These are phyloP conservation scores for Amanita exitialis DNA, from an alignment of 768 basidiomycete species.

Conservation along the genomic window DNA sequence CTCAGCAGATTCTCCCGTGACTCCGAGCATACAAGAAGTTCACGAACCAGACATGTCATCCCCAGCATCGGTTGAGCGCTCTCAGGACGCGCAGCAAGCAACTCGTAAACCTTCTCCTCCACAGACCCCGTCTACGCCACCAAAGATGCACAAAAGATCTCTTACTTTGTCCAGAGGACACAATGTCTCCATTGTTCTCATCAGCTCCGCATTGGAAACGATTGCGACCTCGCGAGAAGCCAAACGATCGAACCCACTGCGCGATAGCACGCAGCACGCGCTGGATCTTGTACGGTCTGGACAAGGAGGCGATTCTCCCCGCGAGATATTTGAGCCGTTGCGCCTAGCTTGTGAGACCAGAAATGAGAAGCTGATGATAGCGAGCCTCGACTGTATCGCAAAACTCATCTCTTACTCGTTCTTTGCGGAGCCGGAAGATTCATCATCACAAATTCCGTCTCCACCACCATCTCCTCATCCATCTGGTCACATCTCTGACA, in stretches of 20 bases:
- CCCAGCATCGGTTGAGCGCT: not conserved
- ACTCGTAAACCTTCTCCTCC: conserved; percentile 10
- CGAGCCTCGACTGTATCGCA: conserved; percentile 93
- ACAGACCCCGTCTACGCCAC: not conserved
- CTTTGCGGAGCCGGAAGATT: conserved; percentile 59
- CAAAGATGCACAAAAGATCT: conserved; percentile 37
- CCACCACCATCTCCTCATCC: conserved; percentile 70
- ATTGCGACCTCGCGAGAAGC: conserved; percentile 87
- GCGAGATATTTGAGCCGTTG: conserved; percentile 93
- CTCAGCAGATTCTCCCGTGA: conserved; percentile 6
- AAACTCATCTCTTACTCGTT: conserved; percentile 98
- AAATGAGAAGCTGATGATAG: conserved; percentile 89
- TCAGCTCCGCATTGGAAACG: conserved; percentile 76
- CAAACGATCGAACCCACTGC: conserved; percentile 68
- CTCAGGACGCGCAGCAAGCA: conserved; percentile 3
- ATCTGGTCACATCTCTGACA: conserved; percentile 25
- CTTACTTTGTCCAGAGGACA: conserved; percentile 59
- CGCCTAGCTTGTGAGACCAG: conserved; percentile 93
- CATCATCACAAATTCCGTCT: conserved; percentile 39
- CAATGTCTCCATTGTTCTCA: conserved; percentile 70
- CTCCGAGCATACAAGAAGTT: not conserved
- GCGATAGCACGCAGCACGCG: conserved; percentile 75
- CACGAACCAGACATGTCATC: not conserved
- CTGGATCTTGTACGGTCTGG: conserved; percentile 74
- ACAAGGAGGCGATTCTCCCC: conserved; percentile 63